Percentiles rank a stretch among this genome's conserved stretches.
phyloP scores from a whole-genome alignment of 2,329 filamentous ascomycete genomes.

The Dactylonectria estremocensis region DNA sequence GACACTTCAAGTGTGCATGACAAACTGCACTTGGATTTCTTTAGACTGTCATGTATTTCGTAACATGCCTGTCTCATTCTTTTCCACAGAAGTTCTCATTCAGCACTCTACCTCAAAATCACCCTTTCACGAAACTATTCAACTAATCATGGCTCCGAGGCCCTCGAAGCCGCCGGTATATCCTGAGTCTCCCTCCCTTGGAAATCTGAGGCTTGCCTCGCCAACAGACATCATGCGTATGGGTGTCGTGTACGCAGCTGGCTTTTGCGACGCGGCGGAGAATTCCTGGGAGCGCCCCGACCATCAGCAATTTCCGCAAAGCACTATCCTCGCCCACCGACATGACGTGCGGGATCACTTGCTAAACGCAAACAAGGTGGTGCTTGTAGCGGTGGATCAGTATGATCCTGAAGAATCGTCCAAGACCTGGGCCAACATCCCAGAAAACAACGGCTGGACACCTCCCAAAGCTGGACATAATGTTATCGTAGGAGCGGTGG shows the following conservation, averaged over 20 bases:
- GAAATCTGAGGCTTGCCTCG: neutral
- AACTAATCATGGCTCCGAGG: no score
- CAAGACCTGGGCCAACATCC: slow-evolving; percentile 17
- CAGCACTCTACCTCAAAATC: no score
- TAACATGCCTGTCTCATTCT: no score
- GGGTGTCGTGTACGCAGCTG: slow-evolving; percentile 11
- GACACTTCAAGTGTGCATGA: no score
- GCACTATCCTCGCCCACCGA: slow-evolving; percentile 15
- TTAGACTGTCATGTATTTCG: no score
- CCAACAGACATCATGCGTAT: slow-evolving; percentile 14
- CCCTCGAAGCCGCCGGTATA: no score
- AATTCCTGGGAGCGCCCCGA: slow-evolving; percentile 19
- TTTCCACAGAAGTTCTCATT: no score
- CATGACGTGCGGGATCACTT: slow-evolving; percentile 1
- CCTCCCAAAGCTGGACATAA: slow-evolving; percentile 3
- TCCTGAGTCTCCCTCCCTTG: no score
- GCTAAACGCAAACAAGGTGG: neutral
- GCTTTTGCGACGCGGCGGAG: slow-evolving; percentile 15
- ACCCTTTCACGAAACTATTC: no score
- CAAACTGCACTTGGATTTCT: no score
- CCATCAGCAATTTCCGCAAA: slow-evolving; percentile 14
- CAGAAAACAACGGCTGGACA: neutral
- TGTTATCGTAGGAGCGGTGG: slow-evolving; percentile 11
- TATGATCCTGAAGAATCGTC: slow-evolving; percentile 9
- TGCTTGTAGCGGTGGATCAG: slow-evolving; percentile 13